Evolutionary conservation across 148 eudicot genomes (phyloP), one percentile per base, ranked within the genome.

Genomic region (Dianthus caryophyllus): DNA sequence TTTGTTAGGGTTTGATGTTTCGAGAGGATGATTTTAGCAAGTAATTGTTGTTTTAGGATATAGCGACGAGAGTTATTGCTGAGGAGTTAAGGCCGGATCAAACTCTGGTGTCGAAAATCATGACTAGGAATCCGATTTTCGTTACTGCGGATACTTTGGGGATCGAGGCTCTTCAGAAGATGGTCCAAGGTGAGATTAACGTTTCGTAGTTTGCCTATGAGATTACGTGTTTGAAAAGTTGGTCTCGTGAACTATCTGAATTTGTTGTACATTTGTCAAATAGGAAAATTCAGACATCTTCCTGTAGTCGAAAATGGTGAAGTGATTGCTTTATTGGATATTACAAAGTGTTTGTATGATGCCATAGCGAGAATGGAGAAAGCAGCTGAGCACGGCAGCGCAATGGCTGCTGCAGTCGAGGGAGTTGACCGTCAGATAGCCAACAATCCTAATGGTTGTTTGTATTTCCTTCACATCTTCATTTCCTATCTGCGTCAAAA

Each of bases 251-350:
- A 33, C 12, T 15, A 12, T 55, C 58, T 70, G 43, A 70, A 56
- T 25, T 25, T 62, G 29, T 15, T 70, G 30, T 13, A 26, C 61
- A 9, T 65, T 27, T 25, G 31, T 68, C 66, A 31, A n/a, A 79
- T 80, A 94, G 99, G 97, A 73, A 94, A 90, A 72, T 94, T 94
- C 62, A 84, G 99, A 72, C 99, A 94, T 72, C 97, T 94, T 59
- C 97, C 96, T 36, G 99, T 94, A 70, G 99, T 94, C 50, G 99
- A 94, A 84, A 90, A 94, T 68, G 99, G 97, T 47, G 99, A 94
- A 85, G 99, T 94, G 73, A 90, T 88, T 76, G 99, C 96, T 3
- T 52, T 94, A 67, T 78, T 94, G 83, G 99, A 94, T 79, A 94
- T 94, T 47, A 85, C 99, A 15, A 94, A 81, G 82, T 94, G 99